These are phyloP conservation scores for Chloris gayana DNA, from an alignment of 176 grass and related monocot species.

Conservation along the genomic window DNA sequence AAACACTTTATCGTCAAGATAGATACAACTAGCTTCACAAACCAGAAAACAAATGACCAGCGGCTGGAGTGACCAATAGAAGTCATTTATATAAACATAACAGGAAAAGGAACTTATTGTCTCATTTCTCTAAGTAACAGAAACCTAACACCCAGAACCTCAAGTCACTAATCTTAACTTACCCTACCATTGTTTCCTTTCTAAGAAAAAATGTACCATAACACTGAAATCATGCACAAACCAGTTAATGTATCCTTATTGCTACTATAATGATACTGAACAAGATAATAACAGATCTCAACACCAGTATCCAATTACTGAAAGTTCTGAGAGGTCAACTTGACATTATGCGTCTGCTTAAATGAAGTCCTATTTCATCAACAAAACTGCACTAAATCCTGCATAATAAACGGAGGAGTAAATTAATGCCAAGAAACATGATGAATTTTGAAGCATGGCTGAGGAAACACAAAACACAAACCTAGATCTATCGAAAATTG, in stretches of 20 bases:
- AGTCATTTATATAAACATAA: conserved; percentile 33
- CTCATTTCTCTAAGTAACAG: background rate
- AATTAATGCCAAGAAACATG: conserved; percentile 8
- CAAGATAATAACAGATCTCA: conserved; percentile 41
- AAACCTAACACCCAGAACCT: conserved; percentile 15
- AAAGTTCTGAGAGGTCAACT: conserved; percentile 30
- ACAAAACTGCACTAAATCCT: conserved; percentile 37
- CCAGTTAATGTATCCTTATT: conserved; percentile 35
- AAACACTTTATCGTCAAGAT: background rate
- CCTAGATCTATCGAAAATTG: conserved; percentile 43
- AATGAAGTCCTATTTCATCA: conserved; percentile 47
- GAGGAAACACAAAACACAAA: background rate
- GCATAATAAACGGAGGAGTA: conserved; percentile 26
- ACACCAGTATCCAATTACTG: conserved; percentile 2
- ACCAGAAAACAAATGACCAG: background rate
- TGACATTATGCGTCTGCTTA: conserved; percentile 35
- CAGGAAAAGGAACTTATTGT: background rate
- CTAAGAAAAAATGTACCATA: conserved; percentile 18
- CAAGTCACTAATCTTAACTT: conserved; percentile 39
- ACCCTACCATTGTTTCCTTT: conserved; percentile 10
- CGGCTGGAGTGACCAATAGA: background rate
- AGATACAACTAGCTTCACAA: background rate
- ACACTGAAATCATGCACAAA: conserved; percentile 27
- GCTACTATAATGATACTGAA: conserved; percentile 17
- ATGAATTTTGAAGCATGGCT: conserved; percentile 3